Conservation (phyloP, 1,139 yeast genomes). For the Tardiomyces digboiensis region DNA sequence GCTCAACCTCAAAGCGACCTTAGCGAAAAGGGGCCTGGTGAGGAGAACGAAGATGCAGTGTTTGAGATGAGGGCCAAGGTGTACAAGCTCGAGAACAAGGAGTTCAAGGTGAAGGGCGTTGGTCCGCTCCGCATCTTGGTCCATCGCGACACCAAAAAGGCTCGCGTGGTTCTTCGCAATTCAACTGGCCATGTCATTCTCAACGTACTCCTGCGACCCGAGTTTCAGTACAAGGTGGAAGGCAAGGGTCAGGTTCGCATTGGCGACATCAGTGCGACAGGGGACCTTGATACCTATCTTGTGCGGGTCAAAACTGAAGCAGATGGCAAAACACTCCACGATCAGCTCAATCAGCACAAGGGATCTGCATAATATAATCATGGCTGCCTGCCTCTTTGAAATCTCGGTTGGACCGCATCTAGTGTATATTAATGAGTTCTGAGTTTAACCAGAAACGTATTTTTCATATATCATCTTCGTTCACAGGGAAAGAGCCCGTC, state of each 20-base stretch:
- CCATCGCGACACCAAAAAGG: conserved; percentile 46
- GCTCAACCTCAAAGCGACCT: conserved; percentile 23
- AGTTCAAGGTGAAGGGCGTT: conserved; percentile 44
- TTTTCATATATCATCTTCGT: too few relatives aligned
- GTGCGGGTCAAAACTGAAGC: conserved; percentile 60
- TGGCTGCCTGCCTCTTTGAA: too few relatives aligned
- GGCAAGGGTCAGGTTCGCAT: conserved; percentile 38
- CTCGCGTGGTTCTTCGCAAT: conserved; percentile 73
- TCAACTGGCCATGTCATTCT: conserved; percentile 78
- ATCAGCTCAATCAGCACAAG: conserved; percentile 39
- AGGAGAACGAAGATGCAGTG: conserved; percentile 63
- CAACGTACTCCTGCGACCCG: conserved; percentile 50
- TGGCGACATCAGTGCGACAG: conserved; percentile 43
- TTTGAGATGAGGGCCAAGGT: conserved; percentile 67
- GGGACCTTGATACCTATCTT: conserved; percentile 48
- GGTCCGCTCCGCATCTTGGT: conserved; percentile 74
- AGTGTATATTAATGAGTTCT: not conserved
- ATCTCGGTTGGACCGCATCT: too few relatives aligned
- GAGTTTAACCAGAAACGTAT: too few relatives aligned
- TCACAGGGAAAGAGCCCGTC: too few relatives aligned
- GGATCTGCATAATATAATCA: not conserved
- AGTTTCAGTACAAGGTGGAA: conserved; percentile 36
- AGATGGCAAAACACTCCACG: conserved; percentile 58
- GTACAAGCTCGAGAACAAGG: conserved; percentile 38
- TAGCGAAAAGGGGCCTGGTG: conserved; percentile 58